Evolutionary conservation across 2,329 filamentous ascomycete species (phyloP).

Genomic region (Sordariomycetes sp.): DNA sequence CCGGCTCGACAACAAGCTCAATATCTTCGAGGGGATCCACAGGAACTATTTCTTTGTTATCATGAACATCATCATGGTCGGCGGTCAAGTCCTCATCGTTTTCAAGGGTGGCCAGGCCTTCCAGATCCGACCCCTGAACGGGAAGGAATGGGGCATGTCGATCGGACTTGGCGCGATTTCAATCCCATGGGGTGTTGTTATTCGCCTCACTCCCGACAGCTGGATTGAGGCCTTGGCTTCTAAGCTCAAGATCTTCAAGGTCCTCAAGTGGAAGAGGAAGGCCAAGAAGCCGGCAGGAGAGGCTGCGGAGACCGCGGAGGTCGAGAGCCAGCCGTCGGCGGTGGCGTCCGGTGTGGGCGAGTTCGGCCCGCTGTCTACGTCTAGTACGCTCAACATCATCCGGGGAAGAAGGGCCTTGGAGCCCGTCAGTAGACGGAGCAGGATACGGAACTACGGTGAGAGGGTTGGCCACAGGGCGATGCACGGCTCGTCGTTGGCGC

Average conservation of each 20-base stretch:
- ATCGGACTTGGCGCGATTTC: slow-evolving; percentile 67
- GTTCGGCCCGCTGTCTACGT: not conserved
- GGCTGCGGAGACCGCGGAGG: not conserved
- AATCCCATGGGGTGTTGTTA: slow-evolving; percentile 60
- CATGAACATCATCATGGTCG: slow-evolving; percentile 75
- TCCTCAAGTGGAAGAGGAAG: slow-evolving; percentile 2
- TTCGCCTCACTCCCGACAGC: slow-evolving; percentile 65
- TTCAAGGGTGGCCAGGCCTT: slow-evolving; percentile 73
- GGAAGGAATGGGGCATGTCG: slow-evolving; percentile 73
- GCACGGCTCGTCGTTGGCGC: not conserved
- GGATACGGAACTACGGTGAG: not conserved
- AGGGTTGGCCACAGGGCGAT: not conserved
- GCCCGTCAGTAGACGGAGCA: not conserved
- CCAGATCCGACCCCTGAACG: slow-evolving; percentile 51
- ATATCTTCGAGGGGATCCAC: slow-evolving; percentile 74
- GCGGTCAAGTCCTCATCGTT: slow-evolving; percentile 74
- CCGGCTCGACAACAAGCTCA: slow-evolving; percentile 76
- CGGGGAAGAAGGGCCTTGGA: slow-evolving; percentile 1
- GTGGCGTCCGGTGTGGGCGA: not conserved
- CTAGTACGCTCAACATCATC: not conserved
- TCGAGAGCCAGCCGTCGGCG: not conserved
- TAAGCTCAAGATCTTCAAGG: not conserved
- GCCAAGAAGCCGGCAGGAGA: not conserved
- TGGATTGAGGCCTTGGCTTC: slow-evolving; percentile 16
- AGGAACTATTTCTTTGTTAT: slow-evolving; percentile 72